phyloP scores from a whole-genome alignment of 2,329 filamentous ascomycete genomes.

The Diaporthe helianthi region DNA sequence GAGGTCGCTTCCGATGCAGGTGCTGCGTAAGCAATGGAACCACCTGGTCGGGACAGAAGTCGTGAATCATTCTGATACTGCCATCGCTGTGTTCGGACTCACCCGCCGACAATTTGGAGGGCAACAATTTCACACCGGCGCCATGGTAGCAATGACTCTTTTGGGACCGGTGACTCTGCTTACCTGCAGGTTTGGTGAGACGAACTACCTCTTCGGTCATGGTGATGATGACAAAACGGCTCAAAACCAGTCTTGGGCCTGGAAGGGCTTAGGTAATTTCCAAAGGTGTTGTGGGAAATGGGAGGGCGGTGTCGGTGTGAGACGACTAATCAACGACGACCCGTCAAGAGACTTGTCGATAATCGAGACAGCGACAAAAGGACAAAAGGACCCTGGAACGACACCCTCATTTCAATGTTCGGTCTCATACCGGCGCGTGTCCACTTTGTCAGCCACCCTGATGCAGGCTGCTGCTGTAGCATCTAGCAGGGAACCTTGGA shows the following conservation, averaged over 20 bases:
- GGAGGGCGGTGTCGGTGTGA: conserved; percentile 23
- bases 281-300: background rate
- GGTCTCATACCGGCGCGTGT: background rate
- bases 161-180: conserved; percentile 25
- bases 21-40: conserved; percentile 12
- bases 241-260: conserved; percentile 12
- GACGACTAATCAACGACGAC: background rate
- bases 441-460: conserved; percentile 21
- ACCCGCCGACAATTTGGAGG: conserved; percentile 12
- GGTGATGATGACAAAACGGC: conserved; percentile 25
- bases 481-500: background rate
- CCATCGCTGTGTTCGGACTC: background rate
- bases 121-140: background rate
- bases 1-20: background rate
- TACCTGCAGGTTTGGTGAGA: conserved; percentile 28
- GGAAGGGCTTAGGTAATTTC: conserved; percentile 31
- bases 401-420: conserved; percentile 11
- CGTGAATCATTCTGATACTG: conserved; percentile 2
- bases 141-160: conserved; percentile 19
- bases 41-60: background rate
- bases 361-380: background rate
- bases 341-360: background rate
- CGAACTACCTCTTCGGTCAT: conserved; percentile 22
- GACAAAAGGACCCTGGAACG: background rate
- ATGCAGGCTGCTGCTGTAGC: conserved; percentile 5